Percentiles rank a stretch among this genome's conserved stretches.
phyloP scores from a whole-genome alignment of 2,329 filamentous ascomycete species.

The Talaromyces albobiverticillius region DNA sequence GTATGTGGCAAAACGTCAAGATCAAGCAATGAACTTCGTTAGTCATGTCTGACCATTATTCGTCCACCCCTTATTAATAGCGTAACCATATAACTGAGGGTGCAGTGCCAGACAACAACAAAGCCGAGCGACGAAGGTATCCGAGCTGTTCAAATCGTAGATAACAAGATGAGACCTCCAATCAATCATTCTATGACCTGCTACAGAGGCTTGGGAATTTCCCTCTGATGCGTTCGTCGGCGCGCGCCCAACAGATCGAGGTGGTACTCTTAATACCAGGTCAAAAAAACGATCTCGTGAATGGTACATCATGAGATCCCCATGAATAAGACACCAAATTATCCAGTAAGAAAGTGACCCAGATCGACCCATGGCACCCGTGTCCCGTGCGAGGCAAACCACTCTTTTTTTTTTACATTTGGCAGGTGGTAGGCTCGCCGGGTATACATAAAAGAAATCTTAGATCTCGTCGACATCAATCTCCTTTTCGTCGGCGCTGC shows the following conservation, averaged over 20 bases:
- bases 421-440: constrained; percentile 6
- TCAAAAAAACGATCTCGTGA: constrained; percentile 11
- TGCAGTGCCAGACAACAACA: constrained; percentile 5
- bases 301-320: constrained; percentile 7
- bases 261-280: constrained; percentile 7
- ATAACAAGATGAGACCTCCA: constrained; percentile 1
- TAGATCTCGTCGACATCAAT: constrained; percentile 96
- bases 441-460: constrained; percentile 29
- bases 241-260: constrained; percentile 5
- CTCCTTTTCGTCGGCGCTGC: constrained; percentile 68
- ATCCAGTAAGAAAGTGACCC: constrained; percentile 13
- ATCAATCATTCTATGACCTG: constrained; percentile 4
- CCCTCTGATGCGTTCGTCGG: not conserved
- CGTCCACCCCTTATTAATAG: not conserved
- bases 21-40: constrained; percentile 5
- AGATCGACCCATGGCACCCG: constrained; percentile 14
- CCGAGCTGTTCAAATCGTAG: constrained; percentile 1
- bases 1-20: constrained; percentile 7
- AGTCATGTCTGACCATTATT: constrained; percentile 5
- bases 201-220: not conserved
- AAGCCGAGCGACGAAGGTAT: not conserved
- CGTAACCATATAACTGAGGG: constrained; percentile 1
- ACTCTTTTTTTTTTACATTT: not conserved
- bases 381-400: constrained; percentile 10
- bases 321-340: constrained; percentile 2